Conservation (phyloP, 768 basidiomycete species). For the Mrakia gelida region DNA sequence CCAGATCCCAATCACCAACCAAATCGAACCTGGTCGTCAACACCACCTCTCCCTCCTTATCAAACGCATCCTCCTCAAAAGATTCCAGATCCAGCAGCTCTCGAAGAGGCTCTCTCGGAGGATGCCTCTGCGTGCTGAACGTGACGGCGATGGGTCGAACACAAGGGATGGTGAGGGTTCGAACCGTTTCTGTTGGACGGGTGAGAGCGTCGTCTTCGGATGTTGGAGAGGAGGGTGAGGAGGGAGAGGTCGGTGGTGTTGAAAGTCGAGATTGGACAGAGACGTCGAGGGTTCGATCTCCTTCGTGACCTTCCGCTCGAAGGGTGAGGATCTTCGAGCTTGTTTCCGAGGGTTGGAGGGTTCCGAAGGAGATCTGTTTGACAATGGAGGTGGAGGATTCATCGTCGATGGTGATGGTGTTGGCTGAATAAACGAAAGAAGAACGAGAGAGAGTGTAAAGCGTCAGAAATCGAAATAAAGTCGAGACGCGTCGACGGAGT, state of each 20-base stretch:
- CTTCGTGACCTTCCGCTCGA: slow-evolving; percentile 11
- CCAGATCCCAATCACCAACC: slow-evolving; percentile 7
- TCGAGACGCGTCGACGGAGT: background rate
- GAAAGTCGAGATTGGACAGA: slow-evolving; percentile 27
- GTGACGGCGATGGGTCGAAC: slow-evolving; percentile 19
- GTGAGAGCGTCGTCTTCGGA: background rate
- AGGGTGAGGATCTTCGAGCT: slow-evolving; percentile 7
- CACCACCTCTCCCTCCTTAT: slow-evolving; percentile 21
- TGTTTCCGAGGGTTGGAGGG: slow-evolving; percentile 32
- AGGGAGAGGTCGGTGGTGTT: background rate
- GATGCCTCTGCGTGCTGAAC: slow-evolving; percentile 10
- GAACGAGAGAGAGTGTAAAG: background rate
- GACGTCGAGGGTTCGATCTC: slow-evolving; percentile 21
- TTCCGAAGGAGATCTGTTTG: slow-evolving; percentile 40
- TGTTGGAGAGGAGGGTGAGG: background rate
- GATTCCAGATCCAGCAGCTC: slow-evolving; percentile 13
- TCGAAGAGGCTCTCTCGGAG: background rate
- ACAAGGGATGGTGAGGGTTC: slow-evolving; percentile 17
- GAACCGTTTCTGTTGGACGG: background rate
- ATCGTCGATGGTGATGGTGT: slow-evolving; percentile 54
- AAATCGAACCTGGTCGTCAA: slow-evolving; percentile 13
- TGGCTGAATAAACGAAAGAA: slow-evolving; percentile 28
- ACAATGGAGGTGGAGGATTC: slow-evolving; percentile 56
- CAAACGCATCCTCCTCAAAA: slow-evolving; percentile 6
- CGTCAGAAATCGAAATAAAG: background rate